Percentiles rank a stretch among this genome's conserved stretches.
phyloP scores from a whole-genome alignment of 305 asterid genomes.

The Fraxinus nigra region DNA sequence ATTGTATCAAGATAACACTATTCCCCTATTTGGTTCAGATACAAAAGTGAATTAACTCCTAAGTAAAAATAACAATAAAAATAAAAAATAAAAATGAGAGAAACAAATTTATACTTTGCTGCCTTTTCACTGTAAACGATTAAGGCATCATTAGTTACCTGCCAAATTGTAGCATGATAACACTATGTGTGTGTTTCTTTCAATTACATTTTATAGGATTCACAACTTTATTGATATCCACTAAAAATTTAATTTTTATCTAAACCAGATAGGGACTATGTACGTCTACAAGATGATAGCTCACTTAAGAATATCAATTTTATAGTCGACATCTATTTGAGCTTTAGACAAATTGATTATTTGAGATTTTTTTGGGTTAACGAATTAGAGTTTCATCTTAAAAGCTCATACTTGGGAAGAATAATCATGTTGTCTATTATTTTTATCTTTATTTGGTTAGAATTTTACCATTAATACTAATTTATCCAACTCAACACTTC shows the following conservation, averaged over 20 bases:
- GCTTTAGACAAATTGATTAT: not conserved
- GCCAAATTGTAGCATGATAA: not conserved
- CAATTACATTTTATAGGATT: not conserved
- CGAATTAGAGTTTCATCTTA: not conserved
- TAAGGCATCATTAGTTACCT: constrained; percentile 12
- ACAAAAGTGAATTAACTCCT: too few species aligned
- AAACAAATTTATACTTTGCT: constrained; percentile 11
- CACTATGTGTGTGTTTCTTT: not conserved
- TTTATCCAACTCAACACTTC: not conserved
- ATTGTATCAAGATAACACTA: not conserved
- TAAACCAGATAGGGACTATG: not conserved
- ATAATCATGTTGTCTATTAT: not conserved
- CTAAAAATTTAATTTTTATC: too few species aligned
- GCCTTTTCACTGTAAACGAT: constrained; percentile 22
- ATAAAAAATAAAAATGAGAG: too few species aligned
- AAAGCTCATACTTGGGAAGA: not conserved
- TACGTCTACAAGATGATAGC: too few species aligned
- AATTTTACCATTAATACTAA: too few species aligned
- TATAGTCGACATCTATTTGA: not conserved
- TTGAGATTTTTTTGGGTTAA: not conserved
- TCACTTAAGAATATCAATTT: not conserved
- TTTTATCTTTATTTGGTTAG: not conserved
- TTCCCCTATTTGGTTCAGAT: not conserved
- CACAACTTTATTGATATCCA: too few species aligned
- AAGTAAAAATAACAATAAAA: too few species aligned